phyloP scores from a whole-genome alignment of 83 land plant genomes.

The Isoetes engelmannii region DNA sequence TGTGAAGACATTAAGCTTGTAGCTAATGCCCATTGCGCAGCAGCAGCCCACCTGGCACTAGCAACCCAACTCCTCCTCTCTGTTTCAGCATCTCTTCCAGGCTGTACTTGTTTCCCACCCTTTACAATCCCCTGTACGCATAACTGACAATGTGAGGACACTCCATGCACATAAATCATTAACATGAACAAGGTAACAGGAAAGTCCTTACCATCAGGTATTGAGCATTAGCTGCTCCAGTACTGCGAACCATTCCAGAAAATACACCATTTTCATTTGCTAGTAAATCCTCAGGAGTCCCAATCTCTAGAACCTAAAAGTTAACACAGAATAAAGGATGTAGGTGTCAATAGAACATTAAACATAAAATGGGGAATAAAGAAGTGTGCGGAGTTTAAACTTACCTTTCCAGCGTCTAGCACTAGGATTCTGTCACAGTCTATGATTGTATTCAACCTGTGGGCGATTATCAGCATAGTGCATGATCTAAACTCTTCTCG shows the following conservation, averaged over 20 bases:
- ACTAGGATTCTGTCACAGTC: conserved; percentile 83
- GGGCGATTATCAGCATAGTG: conserved; percentile 98
- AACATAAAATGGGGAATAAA: no score
- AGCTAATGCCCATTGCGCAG: conserved; percentile 19
- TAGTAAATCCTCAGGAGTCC: conserved; percentile 59
- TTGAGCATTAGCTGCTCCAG: conserved; percentile 84
- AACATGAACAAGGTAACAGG: not conserved
- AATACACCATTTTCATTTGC: conserved; percentile 55
- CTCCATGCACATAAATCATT: no score
- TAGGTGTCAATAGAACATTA: no score
- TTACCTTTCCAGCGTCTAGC: conserved; percentile 81
- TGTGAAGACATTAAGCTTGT: not conserved
- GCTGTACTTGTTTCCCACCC: conserved; percentile 2
- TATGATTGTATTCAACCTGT: conserved; percentile 83
- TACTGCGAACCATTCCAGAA: conserved; percentile 82
- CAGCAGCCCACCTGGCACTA: conserved; percentile 18
- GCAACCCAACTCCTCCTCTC: conserved; percentile 6
- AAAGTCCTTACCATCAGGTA: conserved; percentile 42
- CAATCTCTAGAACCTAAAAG: conserved; percentile 61
- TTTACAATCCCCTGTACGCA: conserved; percentile 12
- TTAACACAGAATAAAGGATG: no score
- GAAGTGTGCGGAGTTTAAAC: not conserved
- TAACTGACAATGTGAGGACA: no score
- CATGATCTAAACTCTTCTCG: conserved; percentile 88
- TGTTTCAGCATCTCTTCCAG: not conserved